Evolutionary conservation across 176 grass and related monocot genomes (phyloP), one percentile per base, ranked within the genome.

Genomic region (Carex littledalei): DNA sequence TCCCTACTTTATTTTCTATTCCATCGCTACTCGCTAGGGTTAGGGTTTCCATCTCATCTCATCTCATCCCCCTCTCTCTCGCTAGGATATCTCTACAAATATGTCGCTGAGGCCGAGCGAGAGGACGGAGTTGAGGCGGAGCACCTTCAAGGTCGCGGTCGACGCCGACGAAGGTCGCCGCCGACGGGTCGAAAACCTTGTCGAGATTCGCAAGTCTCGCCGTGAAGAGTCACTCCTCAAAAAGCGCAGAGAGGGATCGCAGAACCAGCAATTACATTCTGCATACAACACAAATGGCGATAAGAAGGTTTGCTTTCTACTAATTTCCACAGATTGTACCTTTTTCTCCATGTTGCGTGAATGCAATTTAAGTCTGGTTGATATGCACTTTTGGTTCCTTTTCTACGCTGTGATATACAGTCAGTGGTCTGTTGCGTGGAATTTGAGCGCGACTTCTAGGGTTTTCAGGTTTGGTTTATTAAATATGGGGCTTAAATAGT

Each of bases 21-120:
- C 45, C 45, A 49, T 49, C 45, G 45, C 8, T 10, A 8, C 1
- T 49, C 45, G 45, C 66, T 83, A 83, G 86, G 86, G 86, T 83
- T 83, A 74, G 86, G 56, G 52, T 72, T 82, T 67, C 21, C 45
- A 61, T 67, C 59, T 45, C 69, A 81, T 88, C 89, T 45, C 69
- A 81, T 88, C 89, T 78, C 86, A 61, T 52, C 62, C 21, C 78
- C 34, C 1, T 2, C 34, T 43, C 67, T n/a, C 18, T 61, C 18
- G 16, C 4, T 39, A 39, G 3, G 4, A 39, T 39, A 5, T 41
- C 67, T 43, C 67, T 71, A 18, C 73, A 41, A 45, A 50, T 50
- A 97, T 97, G 94, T 96, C 94, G 78, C 88, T 97, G 61, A 84
- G 88, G 73, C 91, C 94, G 82, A 93, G 55, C 89, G 94, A 97